These are phyloP conservation scores for Trichoderma sp. DNA, from an alignment of 2,329 filamentous ascomycete genomes.

Conservation along the genomic window DNA sequence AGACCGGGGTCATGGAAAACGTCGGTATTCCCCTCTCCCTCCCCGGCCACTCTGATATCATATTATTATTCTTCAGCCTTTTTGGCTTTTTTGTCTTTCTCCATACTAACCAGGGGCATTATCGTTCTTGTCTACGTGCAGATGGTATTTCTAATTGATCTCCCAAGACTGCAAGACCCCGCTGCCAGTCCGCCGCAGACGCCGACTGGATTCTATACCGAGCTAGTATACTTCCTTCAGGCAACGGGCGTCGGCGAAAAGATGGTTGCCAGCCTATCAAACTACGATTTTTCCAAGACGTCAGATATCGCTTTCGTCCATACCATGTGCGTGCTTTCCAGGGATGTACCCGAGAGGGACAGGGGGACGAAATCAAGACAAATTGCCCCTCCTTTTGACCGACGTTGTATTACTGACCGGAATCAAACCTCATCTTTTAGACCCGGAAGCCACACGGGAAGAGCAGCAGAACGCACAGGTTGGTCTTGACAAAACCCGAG, in stretches of 20 bases:
- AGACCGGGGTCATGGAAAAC: constrained; percentile 82
- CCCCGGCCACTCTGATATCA: background rate
- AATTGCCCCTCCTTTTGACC: background rate
- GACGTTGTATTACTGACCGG: background rate
- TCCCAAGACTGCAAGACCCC: constrained; percentile 62
- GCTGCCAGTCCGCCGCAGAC: constrained; percentile 28
- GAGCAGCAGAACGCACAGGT: constrained; percentile 36
- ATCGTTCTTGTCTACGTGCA: constrained; percentile 36
- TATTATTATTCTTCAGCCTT: background rate
- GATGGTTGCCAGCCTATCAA: constrained; percentile 67
- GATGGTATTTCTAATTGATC: constrained; percentile 89
- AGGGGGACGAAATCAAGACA: background rate
- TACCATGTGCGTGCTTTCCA: constrained; percentile 64
- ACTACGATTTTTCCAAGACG: constrained; percentile 82
- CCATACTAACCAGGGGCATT: background rate
- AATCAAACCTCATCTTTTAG: constrained; percentile 30
- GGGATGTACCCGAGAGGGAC: background rate
- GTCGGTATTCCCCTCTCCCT: constrained; percentile 40
- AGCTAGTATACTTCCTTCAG: constrained; percentile 69
- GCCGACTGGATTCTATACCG: constrained; percentile 60
- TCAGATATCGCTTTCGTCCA: constrained; percentile 76
- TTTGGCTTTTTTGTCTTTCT: background rate
- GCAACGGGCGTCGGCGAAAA: constrained; percentile 65
- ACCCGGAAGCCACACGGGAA: constrained; percentile 38
- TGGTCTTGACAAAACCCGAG: constrained; percentile 25